These are phyloP conservation scores for Chlorella sp. DNA, from an alignment of 139 green algal species.

Conservation along the genomic window DNA sequence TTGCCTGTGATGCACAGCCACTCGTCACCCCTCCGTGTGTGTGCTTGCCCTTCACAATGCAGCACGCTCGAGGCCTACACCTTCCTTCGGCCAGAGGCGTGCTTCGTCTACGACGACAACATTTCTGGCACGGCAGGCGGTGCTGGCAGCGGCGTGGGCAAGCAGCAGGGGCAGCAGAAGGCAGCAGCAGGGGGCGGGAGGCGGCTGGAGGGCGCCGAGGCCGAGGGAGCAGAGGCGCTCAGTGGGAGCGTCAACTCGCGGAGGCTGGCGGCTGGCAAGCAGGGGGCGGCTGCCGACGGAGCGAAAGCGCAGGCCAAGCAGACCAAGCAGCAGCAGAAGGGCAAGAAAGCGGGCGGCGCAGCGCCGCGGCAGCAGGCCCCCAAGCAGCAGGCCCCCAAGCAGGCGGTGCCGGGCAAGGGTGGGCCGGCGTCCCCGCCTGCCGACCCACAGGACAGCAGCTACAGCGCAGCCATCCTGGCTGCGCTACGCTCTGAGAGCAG, in stretches of 20 bases:
- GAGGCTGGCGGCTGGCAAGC: background rate
- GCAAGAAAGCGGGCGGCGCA: background rate
- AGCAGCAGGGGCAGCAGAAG: background rate
- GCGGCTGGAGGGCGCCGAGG: background rate
- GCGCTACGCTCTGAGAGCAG: conserved; percentile 21
- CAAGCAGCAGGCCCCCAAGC: background rate
- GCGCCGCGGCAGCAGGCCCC: background rate
- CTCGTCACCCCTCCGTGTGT: no score
- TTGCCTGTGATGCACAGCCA: no score
- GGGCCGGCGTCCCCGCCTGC: background rate
- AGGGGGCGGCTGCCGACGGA: background rate
- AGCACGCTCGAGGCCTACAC: conserved; percentile 23
- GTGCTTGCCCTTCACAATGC: background rate
- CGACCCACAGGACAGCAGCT: background rate
- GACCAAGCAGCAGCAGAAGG: background rate
- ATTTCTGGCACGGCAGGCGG: background rate
- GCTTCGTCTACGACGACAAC: conserved; percentile 23
- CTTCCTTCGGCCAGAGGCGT: conserved; percentile 9
- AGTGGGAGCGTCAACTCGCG: background rate
- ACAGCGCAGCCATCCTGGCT: conserved; percentile 10
- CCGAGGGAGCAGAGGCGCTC: background rate
- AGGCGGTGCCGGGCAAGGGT: no score
- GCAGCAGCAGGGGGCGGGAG: background rate
- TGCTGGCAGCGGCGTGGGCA: background rate
- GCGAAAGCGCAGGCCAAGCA: background rate